These are phyloP conservation scores for Extremus antarcticus DNA, from an alignment of 495 filamentous ascomycete genomes.

Conservation along the genomic window DNA sequence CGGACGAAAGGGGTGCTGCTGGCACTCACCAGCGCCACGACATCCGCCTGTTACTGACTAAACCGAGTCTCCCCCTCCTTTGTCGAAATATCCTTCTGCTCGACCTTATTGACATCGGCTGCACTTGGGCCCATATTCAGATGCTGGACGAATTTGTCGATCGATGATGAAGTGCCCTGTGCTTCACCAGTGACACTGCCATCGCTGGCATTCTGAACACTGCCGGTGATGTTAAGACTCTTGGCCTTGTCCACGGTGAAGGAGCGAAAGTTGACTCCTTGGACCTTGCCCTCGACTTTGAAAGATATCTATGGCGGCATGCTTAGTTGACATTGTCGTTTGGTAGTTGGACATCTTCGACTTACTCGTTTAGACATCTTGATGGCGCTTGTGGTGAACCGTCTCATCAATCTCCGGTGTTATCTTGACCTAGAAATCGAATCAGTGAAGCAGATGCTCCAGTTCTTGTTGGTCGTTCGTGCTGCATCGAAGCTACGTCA, in stretches of 20 bases:
- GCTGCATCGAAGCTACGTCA: neutral
- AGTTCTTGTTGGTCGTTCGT: neutral
- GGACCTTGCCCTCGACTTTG: slow-evolving; percentile 29
- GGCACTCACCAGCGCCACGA: too few species aligned
- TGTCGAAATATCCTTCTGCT: slow-evolving; percentile 51
- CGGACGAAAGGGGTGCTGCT: too few species aligned
- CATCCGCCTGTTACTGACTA: slow-evolving; percentile 10
- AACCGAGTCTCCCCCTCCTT: slow-evolving; percentile 57
- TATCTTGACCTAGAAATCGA: neutral
- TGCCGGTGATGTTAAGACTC: slow-evolving; percentile 59
- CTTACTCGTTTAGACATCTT: slow-evolving; percentile 22
- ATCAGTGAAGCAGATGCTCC: neutral
- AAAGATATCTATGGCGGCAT: slow-evolving; percentile 26
- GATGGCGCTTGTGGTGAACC: slow-evolving; percentile 9
- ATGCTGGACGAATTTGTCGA: slow-evolving; percentile 63
- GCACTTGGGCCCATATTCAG: slow-evolving; percentile 59
- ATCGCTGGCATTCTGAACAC: slow-evolving; percentile 63
- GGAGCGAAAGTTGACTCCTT: slow-evolving; percentile 59
- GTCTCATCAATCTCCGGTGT: slow-evolving; percentile 8
- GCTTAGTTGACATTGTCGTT: neutral
- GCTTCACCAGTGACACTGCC: slow-evolving; percentile 83
- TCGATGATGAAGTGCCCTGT: slow-evolving; percentile 54
- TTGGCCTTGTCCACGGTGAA: slow-evolving; percentile 61
- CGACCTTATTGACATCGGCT: slow-evolving; percentile 60
- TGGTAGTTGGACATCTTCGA: neutral